phyloP scores from a whole-genome alignment of 129 eudicot genomes.

The Lonicera japonica region DNA sequence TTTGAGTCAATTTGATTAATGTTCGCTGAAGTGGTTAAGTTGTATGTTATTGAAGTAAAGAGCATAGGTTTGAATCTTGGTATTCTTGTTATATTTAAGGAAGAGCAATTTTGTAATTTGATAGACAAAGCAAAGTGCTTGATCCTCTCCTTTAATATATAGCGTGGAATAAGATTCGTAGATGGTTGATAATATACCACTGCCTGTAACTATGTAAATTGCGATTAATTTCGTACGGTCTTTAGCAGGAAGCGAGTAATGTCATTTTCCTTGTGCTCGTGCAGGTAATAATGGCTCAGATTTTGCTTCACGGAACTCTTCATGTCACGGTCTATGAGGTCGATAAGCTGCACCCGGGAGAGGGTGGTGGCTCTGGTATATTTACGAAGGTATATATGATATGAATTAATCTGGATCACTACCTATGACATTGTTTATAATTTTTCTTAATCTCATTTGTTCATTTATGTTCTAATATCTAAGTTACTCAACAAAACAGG shows the following conservation, averaged over 20 bases:
- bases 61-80: no score
- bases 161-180: neutral
- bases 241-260: neutral
- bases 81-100: no score
- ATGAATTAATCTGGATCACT: neutral
- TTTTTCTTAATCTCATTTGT: neutral
- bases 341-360: constrained; percentile 36
- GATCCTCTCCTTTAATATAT: no score
- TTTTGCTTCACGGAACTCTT: constrained; percentile 57
- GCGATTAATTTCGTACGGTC: neutral
- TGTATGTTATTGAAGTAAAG: no score
- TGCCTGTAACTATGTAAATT: neutral
- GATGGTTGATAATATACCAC: neutral
- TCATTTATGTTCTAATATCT: neutral
- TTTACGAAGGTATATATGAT: constrained; percentile 32
- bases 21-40: no score
- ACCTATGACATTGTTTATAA: neutral
- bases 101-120: neutral
- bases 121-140: no score
- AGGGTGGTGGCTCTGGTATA: constrained; percentile 22
- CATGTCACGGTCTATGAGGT: constrained; percentile 64
- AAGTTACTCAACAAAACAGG: no score
- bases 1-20: no score
- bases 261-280: neutral
- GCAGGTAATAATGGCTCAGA: constrained; percentile 36